Evolutionary conservation across 192 early-diverging fungal genomes (phyloP).

Genomic region (Coemansia aciculifera): DNA sequence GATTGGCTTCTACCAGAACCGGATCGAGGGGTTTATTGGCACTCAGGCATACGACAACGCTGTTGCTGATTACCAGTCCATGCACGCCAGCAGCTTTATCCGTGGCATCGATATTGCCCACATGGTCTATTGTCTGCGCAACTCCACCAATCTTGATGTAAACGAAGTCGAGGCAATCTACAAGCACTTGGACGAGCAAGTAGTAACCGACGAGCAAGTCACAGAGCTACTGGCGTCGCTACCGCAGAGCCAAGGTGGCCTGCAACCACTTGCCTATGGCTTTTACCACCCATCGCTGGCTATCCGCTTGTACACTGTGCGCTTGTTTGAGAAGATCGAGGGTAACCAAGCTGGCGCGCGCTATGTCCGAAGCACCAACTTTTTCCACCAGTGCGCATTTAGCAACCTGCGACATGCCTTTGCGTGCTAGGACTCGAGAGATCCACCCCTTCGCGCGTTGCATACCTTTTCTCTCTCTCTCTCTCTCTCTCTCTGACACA

Average conservation of each 20-base stretch:
- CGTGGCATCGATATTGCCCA: slow-evolving; percentile 70
- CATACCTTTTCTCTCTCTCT: not conserved
- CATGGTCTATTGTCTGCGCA: slow-evolving; percentile 63
- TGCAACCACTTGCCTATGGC: slow-evolving; percentile 77
- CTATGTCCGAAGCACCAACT: slow-evolving; percentile 53
- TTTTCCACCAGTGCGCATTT: slow-evolving; percentile 56
- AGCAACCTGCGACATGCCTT: slow-evolving; percentile 53
- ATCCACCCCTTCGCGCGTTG: not conserved
- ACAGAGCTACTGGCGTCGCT: slow-evolving; percentile 72
- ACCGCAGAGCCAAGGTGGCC: slow-evolving; percentile 78
- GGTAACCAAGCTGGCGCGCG: slow-evolving; percentile 61
- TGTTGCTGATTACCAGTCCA: slow-evolving; percentile 62
- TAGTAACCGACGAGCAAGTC: slow-evolving; percentile 74
- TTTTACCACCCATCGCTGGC: slow-evolving; percentile 72
- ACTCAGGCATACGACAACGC: slow-evolving; percentile 74
- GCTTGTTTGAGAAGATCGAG: slow-evolving; percentile 73
- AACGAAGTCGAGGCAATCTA: slow-evolving; percentile 70
- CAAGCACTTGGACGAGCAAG: slow-evolving; percentile 64
- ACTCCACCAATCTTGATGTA: slow-evolving; percentile 56
- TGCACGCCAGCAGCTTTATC: slow-evolving; percentile 60
- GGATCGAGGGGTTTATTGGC: slow-evolving; percentile 86
- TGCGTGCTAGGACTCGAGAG: slow-evolving; percentile 13
- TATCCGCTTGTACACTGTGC: slow-evolving; percentile 67
- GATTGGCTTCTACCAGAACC: slow-evolving; percentile 66
- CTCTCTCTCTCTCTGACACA: not conserved